Percentiles rank a stretch among this genome's conserved stretches.
Evolutionary conservation across 768 basidiomycete species (phyloP).

Genomic region (Trametes punicea): DNA sequence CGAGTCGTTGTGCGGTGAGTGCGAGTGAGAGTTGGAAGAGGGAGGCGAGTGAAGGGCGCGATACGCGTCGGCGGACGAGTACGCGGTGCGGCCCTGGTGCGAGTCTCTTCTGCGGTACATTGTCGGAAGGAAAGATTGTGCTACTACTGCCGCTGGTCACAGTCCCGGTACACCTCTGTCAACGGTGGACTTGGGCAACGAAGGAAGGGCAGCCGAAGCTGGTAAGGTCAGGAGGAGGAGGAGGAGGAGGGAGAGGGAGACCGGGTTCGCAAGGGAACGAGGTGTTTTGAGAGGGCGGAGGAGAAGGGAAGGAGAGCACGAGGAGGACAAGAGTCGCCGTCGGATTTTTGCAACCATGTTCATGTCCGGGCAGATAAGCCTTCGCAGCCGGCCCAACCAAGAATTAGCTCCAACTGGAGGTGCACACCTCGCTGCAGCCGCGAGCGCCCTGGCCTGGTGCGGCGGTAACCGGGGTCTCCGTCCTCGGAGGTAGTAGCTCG

Average conservation of each 20-base stretch:
- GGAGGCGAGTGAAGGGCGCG: slow-evolving; percentile 22
- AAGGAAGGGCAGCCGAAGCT: not conserved
- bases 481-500: not conserved
- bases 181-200: not conserved
- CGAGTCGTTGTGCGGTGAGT: slow-evolving; percentile 20
- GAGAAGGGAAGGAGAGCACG: slow-evolving; percentile 15
- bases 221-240: slow-evolving; percentile 5
- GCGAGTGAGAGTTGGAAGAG: slow-evolving; percentile 18
- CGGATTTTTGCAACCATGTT: slow-evolving; percentile 1
- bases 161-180: not conserved
- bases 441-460: no score
- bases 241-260: not conserved
- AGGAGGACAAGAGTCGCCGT: slow-evolving; percentile 11
- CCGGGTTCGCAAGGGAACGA: not conserved
- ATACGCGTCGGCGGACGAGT: slow-evolving; percentile 29
- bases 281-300: slow-evolving; percentile 12
- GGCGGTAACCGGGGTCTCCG: slow-evolving; percentile 9
- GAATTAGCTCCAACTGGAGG: no score
- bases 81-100: slow-evolving; percentile 17
- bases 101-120: slow-evolving; percentile 21
- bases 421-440: no score
- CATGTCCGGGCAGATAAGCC: slow-evolving; percentile 8
- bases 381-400: not conserved
- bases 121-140: not conserved
- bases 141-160: not conserved